phyloP scores from a whole-genome alignment of 2,329 filamentous ascomycete genomes.

The Phialemoniopsis sp. region DNA sequence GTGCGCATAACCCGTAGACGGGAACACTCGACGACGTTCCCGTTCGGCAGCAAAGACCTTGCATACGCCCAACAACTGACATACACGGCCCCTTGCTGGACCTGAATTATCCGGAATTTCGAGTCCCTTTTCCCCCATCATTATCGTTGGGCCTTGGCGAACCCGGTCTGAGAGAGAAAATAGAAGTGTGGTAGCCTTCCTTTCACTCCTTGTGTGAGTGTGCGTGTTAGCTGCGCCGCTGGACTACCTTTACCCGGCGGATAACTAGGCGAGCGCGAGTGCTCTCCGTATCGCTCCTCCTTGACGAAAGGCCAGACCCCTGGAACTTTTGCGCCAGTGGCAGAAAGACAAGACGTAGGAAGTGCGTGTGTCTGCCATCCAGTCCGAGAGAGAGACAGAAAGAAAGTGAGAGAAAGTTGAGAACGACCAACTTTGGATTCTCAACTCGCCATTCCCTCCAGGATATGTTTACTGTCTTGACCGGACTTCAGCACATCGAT shows the following conservation, averaged over 20 bases:
- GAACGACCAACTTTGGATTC: not conserved
- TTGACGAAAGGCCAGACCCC: constrained; percentile 3
- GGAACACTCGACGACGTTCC: not conserved
- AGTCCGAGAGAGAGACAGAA: too few species aligned
- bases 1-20: not conserved
- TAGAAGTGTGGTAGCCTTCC: too few species aligned
- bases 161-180: too few species aligned
- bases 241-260: constrained; percentile 17
- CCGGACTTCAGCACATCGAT: constrained; percentile 14
- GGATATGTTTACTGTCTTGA: too few species aligned
- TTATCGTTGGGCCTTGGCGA: too few species aligned
- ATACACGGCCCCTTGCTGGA: not conserved
- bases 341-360: too few species aligned
- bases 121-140: not conserved
- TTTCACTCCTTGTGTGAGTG: constrained; percentile 1
- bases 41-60: not conserved
- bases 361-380: too few species aligned
- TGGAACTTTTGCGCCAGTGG: too few species aligned
- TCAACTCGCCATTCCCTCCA: constrained; percentile 8
- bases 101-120: constrained; percentile 3
- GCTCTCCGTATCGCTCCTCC: constrained; percentile 7
- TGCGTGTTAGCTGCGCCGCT: constrained; percentile 15
- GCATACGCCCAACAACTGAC: not conserved
- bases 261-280: constrained; percentile 15
- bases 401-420: not conserved